Conservation (phyloP, 805 yeast genomes). For the Diddensiella caesifluorescens region DNA sequence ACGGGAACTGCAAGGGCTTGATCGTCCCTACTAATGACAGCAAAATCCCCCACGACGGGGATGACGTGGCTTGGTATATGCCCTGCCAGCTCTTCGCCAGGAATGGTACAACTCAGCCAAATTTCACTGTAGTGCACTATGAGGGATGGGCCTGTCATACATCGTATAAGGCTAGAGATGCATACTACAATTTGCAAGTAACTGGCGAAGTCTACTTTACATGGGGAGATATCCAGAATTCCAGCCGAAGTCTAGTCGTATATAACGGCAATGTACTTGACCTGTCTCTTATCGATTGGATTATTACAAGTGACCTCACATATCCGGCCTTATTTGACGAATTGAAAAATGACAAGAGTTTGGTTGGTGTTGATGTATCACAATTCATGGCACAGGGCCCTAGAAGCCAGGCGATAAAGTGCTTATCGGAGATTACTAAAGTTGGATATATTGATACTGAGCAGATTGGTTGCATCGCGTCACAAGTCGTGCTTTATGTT, state of each 20-base stretch:
- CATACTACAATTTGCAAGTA: constrained; percentile 55
- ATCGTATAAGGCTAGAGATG: constrained; percentile 56
- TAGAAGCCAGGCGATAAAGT: constrained; percentile 69
- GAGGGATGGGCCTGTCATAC: constrained; percentile 93
- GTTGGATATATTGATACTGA: constrained; percentile 72
- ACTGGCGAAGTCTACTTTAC: constrained; percentile 78
- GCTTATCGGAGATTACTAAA: constrained; percentile 77
- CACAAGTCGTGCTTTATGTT: constrained; percentile 71
- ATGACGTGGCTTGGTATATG: constrained; percentile 87
- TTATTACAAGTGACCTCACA: constrained; percentile 58
- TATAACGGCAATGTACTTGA: constrained; percentile 88
- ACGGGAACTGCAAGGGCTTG: constrained; percentile 80
- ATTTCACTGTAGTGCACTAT: constrained; percentile 56
- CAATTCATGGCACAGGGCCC: constrained; percentile 59
- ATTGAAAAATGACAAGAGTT: constrained; percentile 46
- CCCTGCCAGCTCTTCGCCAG: constrained; percentile 73
- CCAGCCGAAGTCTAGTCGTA: constrained; percentile 73
- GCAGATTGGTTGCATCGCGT: constrained; percentile 91
- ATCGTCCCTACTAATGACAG: constrained; percentile 59
- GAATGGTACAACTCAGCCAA: constrained; percentile 68
- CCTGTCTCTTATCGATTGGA: constrained; percentile 69
- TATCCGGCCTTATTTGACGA: constrained; percentile 70
- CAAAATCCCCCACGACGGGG: constrained; percentile 60
- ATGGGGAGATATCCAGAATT: constrained; percentile 78
- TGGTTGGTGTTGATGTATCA: constrained; percentile 80